Conservation (phyloP, 345 rosid species). For the Viola odorata region DNA sequence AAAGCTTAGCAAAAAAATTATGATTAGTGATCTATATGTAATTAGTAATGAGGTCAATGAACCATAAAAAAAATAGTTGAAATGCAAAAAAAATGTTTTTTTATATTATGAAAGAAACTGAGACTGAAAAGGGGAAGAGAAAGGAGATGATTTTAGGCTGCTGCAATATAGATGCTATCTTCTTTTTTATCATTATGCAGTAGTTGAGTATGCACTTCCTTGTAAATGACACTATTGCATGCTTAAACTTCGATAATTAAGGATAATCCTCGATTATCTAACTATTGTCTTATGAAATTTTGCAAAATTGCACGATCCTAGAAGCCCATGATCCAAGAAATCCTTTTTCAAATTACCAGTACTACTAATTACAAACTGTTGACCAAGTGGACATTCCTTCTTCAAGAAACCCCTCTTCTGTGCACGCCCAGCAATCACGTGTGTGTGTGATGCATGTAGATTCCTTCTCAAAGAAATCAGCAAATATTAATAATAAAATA, state of each 20-base stretch:
- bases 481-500: background rate
- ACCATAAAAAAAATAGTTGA: no score
- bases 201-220: background rate
- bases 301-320: slow-evolving; percentile 32
- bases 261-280: background rate
- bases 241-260: background rate
- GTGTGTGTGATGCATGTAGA: background rate
- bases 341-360: slow-evolving; percentile 5
- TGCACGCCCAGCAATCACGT: background rate
- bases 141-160: no score
- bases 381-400: slow-evolving; percentile 28
- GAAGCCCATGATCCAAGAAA: slow-evolving; percentile 43
- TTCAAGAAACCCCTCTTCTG: slow-evolving; percentile 14
- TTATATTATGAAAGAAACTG: no score
- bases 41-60: no score
- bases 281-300: background rate
- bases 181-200: no score
- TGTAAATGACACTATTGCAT: no score
- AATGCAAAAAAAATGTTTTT: no score
- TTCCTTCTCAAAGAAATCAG: background rate
- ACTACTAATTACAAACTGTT: background rate
- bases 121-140: no score
- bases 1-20: no score
- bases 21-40: no score
- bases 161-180: no score